phyloP scores from a whole-genome alignment of 1,284 basidiomycete genomes.

The Blastosporella zonata region DNA sequence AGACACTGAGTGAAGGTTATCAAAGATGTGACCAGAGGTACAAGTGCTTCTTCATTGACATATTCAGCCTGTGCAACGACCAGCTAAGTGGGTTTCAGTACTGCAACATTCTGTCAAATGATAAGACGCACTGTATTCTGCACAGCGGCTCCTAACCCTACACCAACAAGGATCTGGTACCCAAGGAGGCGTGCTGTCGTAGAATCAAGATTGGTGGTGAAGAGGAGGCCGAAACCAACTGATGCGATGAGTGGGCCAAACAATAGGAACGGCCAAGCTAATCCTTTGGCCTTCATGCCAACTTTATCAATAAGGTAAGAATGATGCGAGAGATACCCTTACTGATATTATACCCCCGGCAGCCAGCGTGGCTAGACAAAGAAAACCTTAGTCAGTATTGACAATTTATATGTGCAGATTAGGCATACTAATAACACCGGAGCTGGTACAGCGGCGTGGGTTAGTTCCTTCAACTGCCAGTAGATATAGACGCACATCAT shows the following conservation, averaged over 20 bases:
- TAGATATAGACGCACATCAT: background rate
- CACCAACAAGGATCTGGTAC: constrained; percentile 8
- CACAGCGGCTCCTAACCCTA: background rate
- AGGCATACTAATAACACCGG: background rate
- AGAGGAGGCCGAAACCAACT: constrained; percentile 2
- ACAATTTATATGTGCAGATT: background rate
- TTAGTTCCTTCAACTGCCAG: background rate
- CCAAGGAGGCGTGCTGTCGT: background rate
- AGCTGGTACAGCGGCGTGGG: background rate
- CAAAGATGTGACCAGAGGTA: constrained; percentile 1
- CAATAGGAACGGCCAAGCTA: constrained; percentile 8
- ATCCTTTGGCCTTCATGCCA: background rate
- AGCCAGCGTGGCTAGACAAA: background rate
- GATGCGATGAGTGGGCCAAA: constrained; percentile 3
- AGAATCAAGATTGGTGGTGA: background rate
- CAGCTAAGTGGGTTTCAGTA: background rate
- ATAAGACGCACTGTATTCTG: background rate
- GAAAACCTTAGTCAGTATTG: background rate
- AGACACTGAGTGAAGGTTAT: constrained; percentile 6
- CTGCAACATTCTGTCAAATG: background rate
- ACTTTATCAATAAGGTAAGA: background rate
- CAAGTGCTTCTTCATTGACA: background rate
- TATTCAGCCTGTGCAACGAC: constrained; percentile 7
- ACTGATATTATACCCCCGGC: background rate
- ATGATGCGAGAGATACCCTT: background rate